Percentiles rank a stretch among this genome's conserved stretches.
Evolutionary conservation across 2,329 filamentous ascomycete genomes (phyloP).

Genomic region (Lithohypha guttulata): DNA sequence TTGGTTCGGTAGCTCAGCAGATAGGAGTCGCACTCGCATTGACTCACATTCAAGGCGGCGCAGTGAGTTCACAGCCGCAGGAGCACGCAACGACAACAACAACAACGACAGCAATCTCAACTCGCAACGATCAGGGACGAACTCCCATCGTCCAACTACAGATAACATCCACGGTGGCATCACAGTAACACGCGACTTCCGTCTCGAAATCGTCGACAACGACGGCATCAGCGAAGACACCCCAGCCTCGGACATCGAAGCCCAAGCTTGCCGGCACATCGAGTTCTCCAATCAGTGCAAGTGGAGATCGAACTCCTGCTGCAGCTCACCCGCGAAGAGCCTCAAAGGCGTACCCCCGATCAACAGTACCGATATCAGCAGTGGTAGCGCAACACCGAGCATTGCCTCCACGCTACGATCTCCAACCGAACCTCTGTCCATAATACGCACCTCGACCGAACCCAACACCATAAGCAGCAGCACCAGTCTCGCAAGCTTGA

Average conservation of each 20-base stretch:
- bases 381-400: background rate
- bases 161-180: background rate
- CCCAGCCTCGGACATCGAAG: constrained; percentile 1
- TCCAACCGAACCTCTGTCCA: constrained; percentile 5
- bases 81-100: background rate
- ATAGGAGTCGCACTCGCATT: background rate
- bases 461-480: background rate
- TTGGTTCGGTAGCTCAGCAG: constrained; percentile 9
- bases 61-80: background rate
- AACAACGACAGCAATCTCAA: background rate
- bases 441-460: constrained; percentile 3
- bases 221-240: background rate
- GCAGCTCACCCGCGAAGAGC: constrained; percentile 1
- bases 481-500: too few species aligned
- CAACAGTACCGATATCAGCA: background rate
- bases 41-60: constrained; percentile 2
- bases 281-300: background rate
- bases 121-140: too few species aligned
- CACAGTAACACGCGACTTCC: constrained; percentile 5
- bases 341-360: background rate
- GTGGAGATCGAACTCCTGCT: background rate
- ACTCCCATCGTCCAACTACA: background rate
- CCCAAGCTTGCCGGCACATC: background rate
- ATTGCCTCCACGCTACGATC: constrained; percentile 1
- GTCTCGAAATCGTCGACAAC: constrained; percentile 1